A percentile compares a stretch with the other conserved stretches of the same genome.
phyloP scores from a whole-genome alignment of 495 filamentous ascomycete species.

The Aspergillus saccharolyticus region DNA sequence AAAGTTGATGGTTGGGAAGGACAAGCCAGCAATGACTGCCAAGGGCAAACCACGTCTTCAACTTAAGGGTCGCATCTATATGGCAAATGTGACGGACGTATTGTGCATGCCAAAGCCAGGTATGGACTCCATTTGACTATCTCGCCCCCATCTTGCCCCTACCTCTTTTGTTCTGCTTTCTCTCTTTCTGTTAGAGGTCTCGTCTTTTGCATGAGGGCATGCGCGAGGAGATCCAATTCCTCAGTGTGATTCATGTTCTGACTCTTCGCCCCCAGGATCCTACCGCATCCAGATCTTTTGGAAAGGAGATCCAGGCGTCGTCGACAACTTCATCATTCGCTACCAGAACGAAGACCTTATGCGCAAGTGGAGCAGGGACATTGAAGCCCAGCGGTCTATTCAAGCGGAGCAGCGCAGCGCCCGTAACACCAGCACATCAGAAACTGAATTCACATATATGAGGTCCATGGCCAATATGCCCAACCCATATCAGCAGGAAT shows the following conservation, averaged over 20 bases:
- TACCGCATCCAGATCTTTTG: slow-evolving; percentile 97
- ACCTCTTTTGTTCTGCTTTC: too few relatives aligned
- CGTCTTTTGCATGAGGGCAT: too few relatives aligned
- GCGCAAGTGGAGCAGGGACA: slow-evolving; percentile 77
- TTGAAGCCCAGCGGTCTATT: slow-evolving; percentile 43
- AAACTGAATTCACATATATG: slow-evolving; percentile 80
- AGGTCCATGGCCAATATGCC: slow-evolving; percentile 55
- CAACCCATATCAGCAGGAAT: slow-evolving; percentile 76
- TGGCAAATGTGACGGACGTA: slow-evolving; percentile 97
- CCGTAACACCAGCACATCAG: slow-evolving; percentile 54
- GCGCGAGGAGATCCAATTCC: too few relatives aligned
- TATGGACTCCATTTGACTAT: slow-evolving; percentile 48
- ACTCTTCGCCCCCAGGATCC: slow-evolving; percentile 51
- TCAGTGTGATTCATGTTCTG: too few relatives aligned
- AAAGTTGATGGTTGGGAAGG: slow-evolving; percentile 59
- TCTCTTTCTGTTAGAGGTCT: too few relatives aligned
- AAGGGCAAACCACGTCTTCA: slow-evolving; percentile 79
- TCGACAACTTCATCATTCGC: slow-evolving; percentile 92
- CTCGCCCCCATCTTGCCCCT: too few relatives aligned
- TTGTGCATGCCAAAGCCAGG: slow-evolving; percentile 77
- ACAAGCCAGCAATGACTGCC: slow-evolving; percentile 63
- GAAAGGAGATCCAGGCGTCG: slow-evolving; percentile 93
- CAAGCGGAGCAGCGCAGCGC: slow-evolving; percentile 45
- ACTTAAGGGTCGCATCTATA: slow-evolving; percentile 95
- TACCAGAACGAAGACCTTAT: slow-evolving; percentile 86